Percentiles rank a stretch among this genome's conserved stretches.
phyloP scores from a whole-genome alignment of 2,329 filamentous ascomycete genomes.

The Metarhizium brunneum region DNA sequence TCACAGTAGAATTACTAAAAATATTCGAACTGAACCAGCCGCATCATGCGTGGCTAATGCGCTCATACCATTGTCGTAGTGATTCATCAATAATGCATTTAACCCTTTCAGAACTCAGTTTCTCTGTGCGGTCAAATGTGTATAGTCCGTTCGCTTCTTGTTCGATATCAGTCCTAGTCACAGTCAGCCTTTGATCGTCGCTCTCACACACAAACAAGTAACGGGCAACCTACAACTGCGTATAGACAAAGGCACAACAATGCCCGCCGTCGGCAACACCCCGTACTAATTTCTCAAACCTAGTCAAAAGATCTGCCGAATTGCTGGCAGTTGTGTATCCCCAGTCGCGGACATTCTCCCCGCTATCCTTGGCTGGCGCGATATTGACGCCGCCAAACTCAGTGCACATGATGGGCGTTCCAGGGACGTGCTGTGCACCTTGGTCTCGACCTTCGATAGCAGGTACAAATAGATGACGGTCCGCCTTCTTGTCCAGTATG shows the following conservation, averaged over 20 bases:
- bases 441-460: conserved; percentile 29
- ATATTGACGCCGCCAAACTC: conserved; percentile 65
- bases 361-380: conserved; percentile 11
- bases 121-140: conserved; percentile 50
- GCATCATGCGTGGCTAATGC: conserved; percentile 3
- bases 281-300: no score
- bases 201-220: no score
- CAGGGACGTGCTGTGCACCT: conserved; percentile 40
- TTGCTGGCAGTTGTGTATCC: no score
- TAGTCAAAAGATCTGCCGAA: no score
- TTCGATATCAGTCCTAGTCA: conserved; percentile 45
- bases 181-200: no score
- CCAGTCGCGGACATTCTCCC: no score
- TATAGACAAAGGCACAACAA: no score
- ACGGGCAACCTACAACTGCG: no score
- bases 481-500: no score
- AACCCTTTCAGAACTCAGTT: conserved; percentile 47
- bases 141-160: conserved; percentile 62
- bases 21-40: background rate
- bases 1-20: no score
- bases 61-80: conserved; percentile 33
- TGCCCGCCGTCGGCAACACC: no score
- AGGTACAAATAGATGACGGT: no score
- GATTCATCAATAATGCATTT: conserved; percentile 49
- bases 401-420: conserved; percentile 54